These are phyloP conservation scores for Lanmaoa pseudosensibilis DNA, from an alignment of 768 basidiomycete genomes.

Conservation along the genomic window DNA sequence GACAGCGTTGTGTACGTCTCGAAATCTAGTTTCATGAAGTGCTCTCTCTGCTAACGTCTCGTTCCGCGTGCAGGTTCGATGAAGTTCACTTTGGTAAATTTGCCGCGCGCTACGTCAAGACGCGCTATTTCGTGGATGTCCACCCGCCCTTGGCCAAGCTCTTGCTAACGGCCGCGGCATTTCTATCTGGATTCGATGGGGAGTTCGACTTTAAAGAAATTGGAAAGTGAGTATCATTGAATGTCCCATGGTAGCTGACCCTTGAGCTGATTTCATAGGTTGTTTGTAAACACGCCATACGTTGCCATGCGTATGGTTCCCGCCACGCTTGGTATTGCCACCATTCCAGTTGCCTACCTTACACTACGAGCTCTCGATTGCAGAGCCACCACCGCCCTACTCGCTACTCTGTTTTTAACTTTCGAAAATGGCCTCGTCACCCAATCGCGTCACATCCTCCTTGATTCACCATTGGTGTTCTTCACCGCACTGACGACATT, in stretches of 20 bases:
- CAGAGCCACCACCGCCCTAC: constrained; percentile 86
- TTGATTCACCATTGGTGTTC: constrained; percentile 98
- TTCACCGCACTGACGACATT: constrained; percentile 91
- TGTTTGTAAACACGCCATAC: constrained; percentile 87
- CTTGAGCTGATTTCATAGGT: constrained; percentile 42
- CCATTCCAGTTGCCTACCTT: constrained; percentile 88
- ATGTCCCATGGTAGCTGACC: neutral
- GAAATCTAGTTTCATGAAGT: neutral
- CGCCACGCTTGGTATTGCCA: constrained; percentile 82
- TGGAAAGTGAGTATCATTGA: constrained; percentile 65
- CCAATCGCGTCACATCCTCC: constrained; percentile 94
- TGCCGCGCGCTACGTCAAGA: constrained; percentile 90
- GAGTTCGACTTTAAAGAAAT: constrained; percentile 98
- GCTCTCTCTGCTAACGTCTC: neutral
- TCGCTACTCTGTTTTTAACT: constrained; percentile 87
- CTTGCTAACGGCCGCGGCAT: constrained; percentile 88
- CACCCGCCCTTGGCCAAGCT: constrained; percentile 97
- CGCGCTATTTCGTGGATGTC: constrained; percentile 90
- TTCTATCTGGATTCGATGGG: constrained; percentile 85
- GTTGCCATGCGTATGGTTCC: constrained; percentile 98
- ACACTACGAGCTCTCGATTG: constrained; percentile 93
- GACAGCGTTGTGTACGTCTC: constrained; percentile 85
- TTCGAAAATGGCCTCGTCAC: constrained; percentile 97
- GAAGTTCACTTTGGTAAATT: constrained; percentile 99
- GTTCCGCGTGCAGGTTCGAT: constrained; percentile 67